Evolutionary conservation across 768 basidiomycete species (phyloP), one percentile per base, ranked within the genome.

Genomic region (Suillus bovinus): DNA sequence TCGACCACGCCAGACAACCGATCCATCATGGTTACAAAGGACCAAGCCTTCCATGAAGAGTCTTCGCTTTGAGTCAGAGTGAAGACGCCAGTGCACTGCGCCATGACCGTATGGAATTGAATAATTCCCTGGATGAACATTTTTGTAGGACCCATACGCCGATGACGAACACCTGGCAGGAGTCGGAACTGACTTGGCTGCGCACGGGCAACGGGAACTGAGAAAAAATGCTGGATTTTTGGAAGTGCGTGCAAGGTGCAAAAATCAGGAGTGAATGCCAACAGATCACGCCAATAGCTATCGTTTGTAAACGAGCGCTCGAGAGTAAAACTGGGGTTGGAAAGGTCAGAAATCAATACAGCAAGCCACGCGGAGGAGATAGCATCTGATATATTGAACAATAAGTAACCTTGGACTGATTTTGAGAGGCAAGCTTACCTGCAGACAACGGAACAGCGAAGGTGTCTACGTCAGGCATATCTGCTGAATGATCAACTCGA

Each of bases 221-320:
- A 58, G 22, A 61, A 61, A 58, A 61, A 59, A 6, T 31, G 22
- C 41, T 47, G 22, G 16, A 61, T 58, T 20, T 59, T 29, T 13
- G 41, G 44, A 42, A 61, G 54, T 17, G 61, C 16, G 24, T 59
- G 61, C n/a, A 58, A 42, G 27, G 61, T 61, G 8, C 41, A 29
- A 59, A 39, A 59, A 58, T 59, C 52, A 17, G 39, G 61, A 59
- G 58, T 61, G 39, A 59, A 61, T 9, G 52, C 58, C 34, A 59
- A 42, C 20, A 61, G 57, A 58, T 59, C 57, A 3, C 57, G 58
- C 61, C 61, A 59, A n/a, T 61, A 61, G 57, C 61, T 33, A 29
- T 61, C 42, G 29, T 61, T 11, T 13, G 61, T 61, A 22, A 61
- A 47, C 20, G 61, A 59, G 14, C 27, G 22, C 20, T 33, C n/a